These are phyloP conservation scores for Sphagnum fallax DNA, from an alignment of 228 moss, liverwort and hornwort genomes.

Conservation along the genomic window DNA sequence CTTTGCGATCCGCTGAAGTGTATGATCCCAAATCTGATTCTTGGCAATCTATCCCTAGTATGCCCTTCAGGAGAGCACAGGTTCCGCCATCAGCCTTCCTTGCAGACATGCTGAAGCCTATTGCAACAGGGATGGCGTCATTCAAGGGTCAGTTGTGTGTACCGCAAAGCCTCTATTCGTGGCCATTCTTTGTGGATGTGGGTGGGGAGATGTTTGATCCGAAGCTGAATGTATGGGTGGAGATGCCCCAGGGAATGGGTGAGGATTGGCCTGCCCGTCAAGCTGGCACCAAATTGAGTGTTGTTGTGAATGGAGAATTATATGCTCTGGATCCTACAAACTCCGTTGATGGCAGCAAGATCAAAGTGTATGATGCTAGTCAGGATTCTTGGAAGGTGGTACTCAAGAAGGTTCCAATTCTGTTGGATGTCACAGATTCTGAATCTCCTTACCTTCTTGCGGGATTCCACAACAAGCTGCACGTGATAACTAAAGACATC, in stretches of 20 bases:
- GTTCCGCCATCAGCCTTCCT: slow-evolving; percentile 81
- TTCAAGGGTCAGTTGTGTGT: slow-evolving; percentile 85
- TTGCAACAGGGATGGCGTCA: slow-evolving; percentile 95
- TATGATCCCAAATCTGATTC: slow-evolving; percentile 77
- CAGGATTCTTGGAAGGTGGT: slow-evolving; percentile 95
- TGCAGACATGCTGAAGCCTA: slow-evolving; percentile 98
- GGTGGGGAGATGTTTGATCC: slow-evolving; percentile 96
- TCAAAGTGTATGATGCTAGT: slow-evolving; percentile 91
- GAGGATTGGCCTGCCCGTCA: slow-evolving; percentile 98
- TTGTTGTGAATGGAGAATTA: slow-evolving; percentile 82
- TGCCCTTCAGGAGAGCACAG: slow-evolving; percentile 94
- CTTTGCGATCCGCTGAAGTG: slow-evolving; percentile 93
- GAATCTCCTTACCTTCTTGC: slow-evolving; percentile 92
- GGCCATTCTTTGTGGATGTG: slow-evolving; percentile 98
- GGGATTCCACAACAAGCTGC: slow-evolving; percentile 85
- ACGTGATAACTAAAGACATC: slow-evolving; percentile 90
- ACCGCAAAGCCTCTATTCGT: slow-evolving; percentile 91
- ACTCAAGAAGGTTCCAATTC: slow-evolving; percentile 86
- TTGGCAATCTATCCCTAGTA: slow-evolving; percentile 87
- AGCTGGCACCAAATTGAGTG: slow-evolving; percentile 94
- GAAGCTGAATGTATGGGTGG: slow-evolving; percentile 60
- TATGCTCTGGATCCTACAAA: slow-evolving; percentile 94
- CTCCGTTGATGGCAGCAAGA: slow-evolving; percentile 95
- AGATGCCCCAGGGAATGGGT: slow-evolving; percentile 98
- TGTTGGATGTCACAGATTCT: slow-evolving; percentile 81